Evolutionary conservation across 176 grass and related monocot species (phyloP).

Genomic region (Miscanthus lutarioriparius): DNA sequence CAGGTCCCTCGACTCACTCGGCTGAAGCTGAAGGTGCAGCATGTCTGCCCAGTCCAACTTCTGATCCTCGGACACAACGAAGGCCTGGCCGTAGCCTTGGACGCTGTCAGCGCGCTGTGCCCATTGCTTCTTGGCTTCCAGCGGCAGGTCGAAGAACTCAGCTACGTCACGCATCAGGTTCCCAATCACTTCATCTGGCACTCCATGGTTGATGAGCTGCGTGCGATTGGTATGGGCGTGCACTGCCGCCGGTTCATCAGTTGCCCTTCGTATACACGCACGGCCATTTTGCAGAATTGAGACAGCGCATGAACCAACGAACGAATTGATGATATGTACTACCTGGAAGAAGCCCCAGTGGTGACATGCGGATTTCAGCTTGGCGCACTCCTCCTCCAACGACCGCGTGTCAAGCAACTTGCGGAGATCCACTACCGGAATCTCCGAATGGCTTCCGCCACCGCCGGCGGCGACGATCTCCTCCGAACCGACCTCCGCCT

Average conservation of each 20-base stretch:
- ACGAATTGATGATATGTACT: background rate
- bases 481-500: too few species aligned
- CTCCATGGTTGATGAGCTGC: constrained; percentile 43
- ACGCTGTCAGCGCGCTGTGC: background rate
- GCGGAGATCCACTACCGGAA: too few species aligned
- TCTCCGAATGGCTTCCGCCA: too few species aligned
- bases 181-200: constrained; percentile 21
- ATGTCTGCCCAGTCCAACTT: constrained; percentile 54
- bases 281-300: too few species aligned
- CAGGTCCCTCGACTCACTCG: background rate
- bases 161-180: constrained; percentile 11
- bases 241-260: too few species aligned
- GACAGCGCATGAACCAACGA: too few species aligned
- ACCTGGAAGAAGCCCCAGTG: constrained; percentile 34
- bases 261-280: too few species aligned
- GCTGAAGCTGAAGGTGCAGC: constrained; percentile 20
- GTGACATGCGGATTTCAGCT: constrained; percentile 1
- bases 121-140: constrained; percentile 25
- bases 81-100: constrained; percentile 45
- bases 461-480: too few species aligned
- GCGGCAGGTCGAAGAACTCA: constrained; percentile 35
- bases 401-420: too few species aligned
- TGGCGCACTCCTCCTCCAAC: background rate
- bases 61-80: constrained; percentile 41
- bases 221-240: too few species aligned